Base-by-base conservation (phyloP, 1,284 basidiomycete genomes). In the Moniliella sp. region DNA sequence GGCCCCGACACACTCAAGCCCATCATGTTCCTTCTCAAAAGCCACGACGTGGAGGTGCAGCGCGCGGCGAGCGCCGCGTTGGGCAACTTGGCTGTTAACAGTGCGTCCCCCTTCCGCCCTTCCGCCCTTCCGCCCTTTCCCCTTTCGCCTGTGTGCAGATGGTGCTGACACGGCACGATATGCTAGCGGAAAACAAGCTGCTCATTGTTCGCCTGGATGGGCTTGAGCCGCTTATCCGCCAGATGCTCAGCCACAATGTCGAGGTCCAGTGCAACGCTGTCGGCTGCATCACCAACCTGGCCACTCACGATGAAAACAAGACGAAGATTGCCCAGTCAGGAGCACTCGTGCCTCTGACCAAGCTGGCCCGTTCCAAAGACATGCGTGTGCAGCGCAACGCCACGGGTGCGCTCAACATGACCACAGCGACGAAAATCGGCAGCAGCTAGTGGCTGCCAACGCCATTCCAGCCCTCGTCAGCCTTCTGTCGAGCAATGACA, bases 241-340 rank as follows among this genome's bases (percentile, higher is more conserved):
- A 97, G 63, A 97, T 99, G 91, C 74, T 94, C 35, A 86, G 81
- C 51, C 86, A 88, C 4, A 99, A 97, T 58, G 88, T 97, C 26
- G 91, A 99, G 62, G 91, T 99, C 2, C 91, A 97, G 63, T 99
- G 91, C 67, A 99, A 99, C 58, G 91, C 91, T n/a, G 91, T 99
- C 23, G 91, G 91, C 23, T 97, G 91, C 62, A 86, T 99, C 35
- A 99, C 91, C 21, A 99, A 99, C 62, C 70, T 99, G 34, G 91
- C 91, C 13, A 97, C 88, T 1, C 88, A 97, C 65, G 86, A 99
- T 57, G 91, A 99, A 61, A 99, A 99, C 72, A 99, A 99, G 71
- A 93, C 86, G 30, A 93, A 91, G 70, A 99, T 99, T 43, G 91
- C 91, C n/a, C 34, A 94, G 67, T 94, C 86, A 3, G 91, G 91